These are phyloP conservation scores for Brassica juncea DNA, from an alignment of 345 rosid species.

Conservation along the genomic window DNA sequence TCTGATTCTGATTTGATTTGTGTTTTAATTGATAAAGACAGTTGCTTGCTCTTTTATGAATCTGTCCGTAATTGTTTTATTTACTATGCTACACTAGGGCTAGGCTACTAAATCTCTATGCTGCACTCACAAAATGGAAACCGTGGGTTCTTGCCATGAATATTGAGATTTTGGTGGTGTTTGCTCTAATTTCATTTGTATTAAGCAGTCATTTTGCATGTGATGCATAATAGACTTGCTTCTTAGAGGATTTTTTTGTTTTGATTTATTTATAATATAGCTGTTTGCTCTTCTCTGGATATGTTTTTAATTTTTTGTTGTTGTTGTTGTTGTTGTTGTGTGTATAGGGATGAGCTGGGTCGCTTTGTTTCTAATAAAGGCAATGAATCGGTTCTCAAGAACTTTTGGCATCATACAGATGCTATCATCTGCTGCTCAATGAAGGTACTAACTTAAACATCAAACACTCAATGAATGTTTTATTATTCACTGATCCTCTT, in stretches of 20 bases:
- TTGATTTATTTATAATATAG: background rate
- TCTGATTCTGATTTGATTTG: too few species aligned
- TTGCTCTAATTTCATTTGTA: background rate
- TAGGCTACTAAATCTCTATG: too few species aligned
- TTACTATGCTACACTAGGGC: too few species aligned
- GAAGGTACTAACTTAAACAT: conserved; percentile 54
- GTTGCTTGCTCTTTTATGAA: too few species aligned
- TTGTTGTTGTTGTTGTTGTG: conserved; percentile 6
- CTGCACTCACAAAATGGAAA: too few species aligned
- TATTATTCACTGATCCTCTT: background rate
- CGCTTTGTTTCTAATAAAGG: conserved; percentile 97
- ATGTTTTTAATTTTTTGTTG: conserved; percentile 16
- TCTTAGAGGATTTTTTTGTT: background rate
- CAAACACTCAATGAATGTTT: background rate
- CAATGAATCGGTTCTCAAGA: conserved; percentile 73
- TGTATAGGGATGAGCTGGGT: conserved; percentile 77
- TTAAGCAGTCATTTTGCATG: background rate
- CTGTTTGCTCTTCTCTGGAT: conserved; percentile 7
- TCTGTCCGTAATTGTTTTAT: too few species aligned
- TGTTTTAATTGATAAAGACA: too few species aligned
- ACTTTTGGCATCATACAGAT: conserved; percentile 95
- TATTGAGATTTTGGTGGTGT: background rate
- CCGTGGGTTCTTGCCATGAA: too few species aligned
- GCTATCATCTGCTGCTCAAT: conserved; percentile 98
- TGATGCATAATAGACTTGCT: background rate